These are phyloP conservation scores for Fonsecaea multimorphosa DNA, from an alignment of 2,329 filamentous ascomycete species.

Conservation along the genomic window DNA sequence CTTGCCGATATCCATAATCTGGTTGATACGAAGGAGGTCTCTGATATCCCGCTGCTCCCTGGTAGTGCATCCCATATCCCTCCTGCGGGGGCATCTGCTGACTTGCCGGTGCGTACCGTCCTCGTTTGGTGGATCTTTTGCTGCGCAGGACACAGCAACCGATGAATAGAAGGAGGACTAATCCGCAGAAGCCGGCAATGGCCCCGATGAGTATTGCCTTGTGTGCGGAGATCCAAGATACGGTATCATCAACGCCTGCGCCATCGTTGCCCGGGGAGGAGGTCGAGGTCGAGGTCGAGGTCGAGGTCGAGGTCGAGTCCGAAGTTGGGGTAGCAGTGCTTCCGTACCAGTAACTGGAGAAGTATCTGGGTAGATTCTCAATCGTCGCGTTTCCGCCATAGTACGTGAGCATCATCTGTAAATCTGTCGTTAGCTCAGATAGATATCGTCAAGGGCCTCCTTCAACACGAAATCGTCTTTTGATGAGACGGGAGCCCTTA, in stretches of 20 bases:
- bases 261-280: neutral
- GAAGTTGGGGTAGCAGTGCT: slow-evolving; percentile 9
- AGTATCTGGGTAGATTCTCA: slow-evolving; percentile 12
- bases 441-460: neutral
- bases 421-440: neutral
- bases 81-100: slow-evolving; percentile 4
- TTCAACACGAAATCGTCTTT: neutral
- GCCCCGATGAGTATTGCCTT: slow-evolving; percentile 13
- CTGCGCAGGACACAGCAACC: slow-evolving; percentile 8
- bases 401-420: slow-evolving; percentile 17
- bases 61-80: neutral
- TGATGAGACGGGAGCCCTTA: neutral
- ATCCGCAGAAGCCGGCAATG: slow-evolving; percentile 13
- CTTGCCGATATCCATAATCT: neutral
- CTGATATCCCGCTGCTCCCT: slow-evolving; percentile 5
- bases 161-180: slow-evolving; percentile 6
- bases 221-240: slow-evolving; percentile 14
- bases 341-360: slow-evolving; percentile 18
- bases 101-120: slow-evolving; percentile 1
- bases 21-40: neutral
- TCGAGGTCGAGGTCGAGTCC: slow-evolving; percentile 3
- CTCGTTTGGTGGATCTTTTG: neutral
- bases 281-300: slow-evolving; percentile 1
- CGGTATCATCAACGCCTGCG: neutral
- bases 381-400: slow-evolving; percentile 13